Evolutionary conservation across 2,329 filamentous ascomycete genomes (phyloP).

Genomic region (Pseudocercospora musae): DNA sequence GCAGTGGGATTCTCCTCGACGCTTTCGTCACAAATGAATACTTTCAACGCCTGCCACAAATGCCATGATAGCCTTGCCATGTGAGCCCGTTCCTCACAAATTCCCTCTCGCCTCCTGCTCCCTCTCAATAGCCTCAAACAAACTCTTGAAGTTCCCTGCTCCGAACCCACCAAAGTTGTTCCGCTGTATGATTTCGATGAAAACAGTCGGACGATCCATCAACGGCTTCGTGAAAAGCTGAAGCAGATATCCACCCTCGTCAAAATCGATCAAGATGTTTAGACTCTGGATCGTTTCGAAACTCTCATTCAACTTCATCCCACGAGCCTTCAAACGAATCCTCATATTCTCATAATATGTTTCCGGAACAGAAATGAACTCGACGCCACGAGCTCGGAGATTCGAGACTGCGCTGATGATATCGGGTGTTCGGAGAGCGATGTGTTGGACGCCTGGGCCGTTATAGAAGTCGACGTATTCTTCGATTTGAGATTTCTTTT

Average conservation of each 20-base stretch:
- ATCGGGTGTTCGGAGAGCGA: constrained; percentile 76
- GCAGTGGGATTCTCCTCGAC: no score
- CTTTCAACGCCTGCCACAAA: no score
- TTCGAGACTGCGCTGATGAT: constrained; percentile 75
- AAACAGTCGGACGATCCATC: constrained; percentile 92
- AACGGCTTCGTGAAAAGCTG: constrained; percentile 67
- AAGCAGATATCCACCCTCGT: constrained; percentile 80
- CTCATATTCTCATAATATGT: constrained; percentile 82
- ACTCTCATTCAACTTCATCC: constrained; percentile 67
- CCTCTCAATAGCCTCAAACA: constrained; percentile 93
- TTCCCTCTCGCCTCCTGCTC: constrained; percentile 87
- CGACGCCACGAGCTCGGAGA: constrained; percentile 79
- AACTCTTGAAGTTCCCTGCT: constrained; percentile 89
- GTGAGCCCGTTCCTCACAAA: no score
- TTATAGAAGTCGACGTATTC: constrained; percentile 84
- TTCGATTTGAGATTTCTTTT: constrained; percentile 91
- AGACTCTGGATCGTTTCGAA: constrained; percentile 72
- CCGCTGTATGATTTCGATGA: constrained; percentile 93
- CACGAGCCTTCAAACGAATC: constrained; percentile 56
- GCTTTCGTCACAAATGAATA: no score
- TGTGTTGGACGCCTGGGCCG: constrained; percentile 88
- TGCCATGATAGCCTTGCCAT: no score
- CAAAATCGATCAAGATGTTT: constrained; percentile 92
- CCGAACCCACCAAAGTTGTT: constrained; percentile 90
- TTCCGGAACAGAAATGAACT: constrained; percentile 86